Evolutionary conservation across 139 green algal genomes (phyloP).

Genomic region (Chlorella sorokiniana): DNA sequence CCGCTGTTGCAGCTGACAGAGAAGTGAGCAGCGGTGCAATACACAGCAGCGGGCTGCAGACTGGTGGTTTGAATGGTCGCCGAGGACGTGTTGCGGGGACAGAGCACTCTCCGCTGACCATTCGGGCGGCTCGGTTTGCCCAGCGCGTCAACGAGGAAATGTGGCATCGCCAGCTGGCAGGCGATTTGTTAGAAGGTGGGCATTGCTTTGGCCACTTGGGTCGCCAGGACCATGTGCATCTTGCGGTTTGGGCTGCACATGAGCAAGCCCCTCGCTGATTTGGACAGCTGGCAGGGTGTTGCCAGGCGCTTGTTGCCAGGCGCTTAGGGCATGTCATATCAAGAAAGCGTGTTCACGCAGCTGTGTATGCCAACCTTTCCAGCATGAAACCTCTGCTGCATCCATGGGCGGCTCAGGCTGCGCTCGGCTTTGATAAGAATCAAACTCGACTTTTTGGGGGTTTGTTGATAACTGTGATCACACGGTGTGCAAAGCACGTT

Average conservation of each 20-base stretch:
- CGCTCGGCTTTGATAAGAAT: no score
- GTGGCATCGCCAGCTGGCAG: constrained; percentile 18
- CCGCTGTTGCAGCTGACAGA: not conserved
- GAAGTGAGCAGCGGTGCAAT: not conserved
- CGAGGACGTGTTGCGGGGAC: not conserved
- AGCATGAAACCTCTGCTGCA: not conserved
- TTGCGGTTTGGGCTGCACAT: not conserved
- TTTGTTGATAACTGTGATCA: no score
- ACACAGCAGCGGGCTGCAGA: not conserved
- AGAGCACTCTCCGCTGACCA: not conserved
- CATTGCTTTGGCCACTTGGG: no score
- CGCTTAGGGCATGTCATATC: no score
- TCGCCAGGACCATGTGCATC: not conserved
- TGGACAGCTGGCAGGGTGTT: no score
- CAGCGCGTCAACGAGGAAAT: constrained; percentile 22
- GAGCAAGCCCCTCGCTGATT: not conserved
- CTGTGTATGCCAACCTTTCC: no score
- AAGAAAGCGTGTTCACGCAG: no score
- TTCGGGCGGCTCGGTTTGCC: constrained; percentile 11
- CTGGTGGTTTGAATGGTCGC: not conserved
- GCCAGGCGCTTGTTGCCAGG: no score
- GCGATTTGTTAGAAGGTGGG: not conserved
- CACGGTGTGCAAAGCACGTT: no score
- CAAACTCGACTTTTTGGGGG: no score
- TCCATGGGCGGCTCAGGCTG: no score